Evolutionary conservation across 1,284 basidiomycete species (phyloP).

Genomic region (Farysia itapuensis): DNA sequence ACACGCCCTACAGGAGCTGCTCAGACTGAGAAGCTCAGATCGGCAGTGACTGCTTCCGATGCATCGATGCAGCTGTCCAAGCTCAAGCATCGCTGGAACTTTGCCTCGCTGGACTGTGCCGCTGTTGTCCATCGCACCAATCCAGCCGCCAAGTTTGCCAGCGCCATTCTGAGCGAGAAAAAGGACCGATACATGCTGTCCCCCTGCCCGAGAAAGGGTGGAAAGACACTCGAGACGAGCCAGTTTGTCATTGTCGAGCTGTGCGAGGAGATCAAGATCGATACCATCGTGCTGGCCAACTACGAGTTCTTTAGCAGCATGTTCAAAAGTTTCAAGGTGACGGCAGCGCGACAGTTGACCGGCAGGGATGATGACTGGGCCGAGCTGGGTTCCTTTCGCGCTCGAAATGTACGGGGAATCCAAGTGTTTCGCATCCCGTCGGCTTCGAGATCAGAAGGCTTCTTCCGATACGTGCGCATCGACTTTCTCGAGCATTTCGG

Average conservation of each 20-base stretch:
- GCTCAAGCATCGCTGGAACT: slow-evolving; percentile 72
- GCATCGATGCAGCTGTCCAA: slow-evolving; percentile 31
- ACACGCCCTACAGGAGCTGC: too few relatives aligned
- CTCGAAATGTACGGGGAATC: slow-evolving; percentile 86
- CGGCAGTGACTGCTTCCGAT: slow-evolving; percentile 15
- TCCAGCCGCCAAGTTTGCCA: slow-evolving; percentile 77
- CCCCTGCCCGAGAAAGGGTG: slow-evolving; percentile 69
- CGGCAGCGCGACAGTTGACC: slow-evolving; percentile 75
- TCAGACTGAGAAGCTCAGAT: background rate
- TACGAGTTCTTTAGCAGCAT: slow-evolving; percentile 98
- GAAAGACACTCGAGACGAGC: slow-evolving; percentile 12
- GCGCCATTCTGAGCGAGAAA: slow-evolving; percentile 82
- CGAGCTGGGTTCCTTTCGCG: slow-evolving; percentile 72
- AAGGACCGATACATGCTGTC: slow-evolving; percentile 96
- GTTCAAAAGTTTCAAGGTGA: slow-evolving; percentile 86
- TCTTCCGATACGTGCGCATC: slow-evolving; percentile 79
- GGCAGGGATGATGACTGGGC: slow-evolving; percentile 69
- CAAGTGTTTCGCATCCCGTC: slow-evolving; percentile 64
- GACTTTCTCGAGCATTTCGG: slow-evolving; percentile 94
- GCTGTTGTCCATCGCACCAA: slow-evolving; percentile 85
- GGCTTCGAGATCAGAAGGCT: slow-evolving; percentile 26
- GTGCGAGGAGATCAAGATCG: slow-evolving; percentile 94
- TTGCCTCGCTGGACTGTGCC: slow-evolving; percentile 88
- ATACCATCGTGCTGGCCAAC: slow-evolving; percentile 92
- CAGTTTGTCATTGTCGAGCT: slow-evolving; percentile 93